Percentiles rank a stretch among this genome's conserved stretches.
phyloP scores from a whole-genome alignment of 2,329 filamentous ascomycete species.

The Phaeosphaeriaceae sp. region DNA sequence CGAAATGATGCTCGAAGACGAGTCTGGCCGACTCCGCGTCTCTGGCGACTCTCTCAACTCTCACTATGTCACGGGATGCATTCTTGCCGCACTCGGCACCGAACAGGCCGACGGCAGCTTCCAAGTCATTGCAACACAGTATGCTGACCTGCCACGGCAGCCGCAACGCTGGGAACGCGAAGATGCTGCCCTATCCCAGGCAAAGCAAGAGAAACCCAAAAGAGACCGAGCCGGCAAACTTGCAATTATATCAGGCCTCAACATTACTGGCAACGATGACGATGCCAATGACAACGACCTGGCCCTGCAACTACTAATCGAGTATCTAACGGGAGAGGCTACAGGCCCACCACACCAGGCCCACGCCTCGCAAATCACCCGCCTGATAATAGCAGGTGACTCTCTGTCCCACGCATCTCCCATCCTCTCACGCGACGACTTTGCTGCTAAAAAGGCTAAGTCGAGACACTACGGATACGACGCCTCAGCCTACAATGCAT shows the following conservation, averaged over 20 bases:
- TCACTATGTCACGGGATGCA: slow-evolving; percentile 86
- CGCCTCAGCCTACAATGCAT: slow-evolving; percentile 81
- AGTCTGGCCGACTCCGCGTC: slow-evolving; percentile 85
- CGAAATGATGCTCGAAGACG: slow-evolving; percentile 88
- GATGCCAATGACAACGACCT: slow-evolving; percentile 78
- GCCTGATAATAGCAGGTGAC: slow-evolving; percentile 90
- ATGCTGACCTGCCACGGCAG: slow-evolving; percentile 85
- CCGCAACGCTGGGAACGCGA: slow-evolving; percentile 78
- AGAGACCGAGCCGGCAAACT: slow-evolving; percentile 68
- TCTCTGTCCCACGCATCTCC: slow-evolving; percentile 67
- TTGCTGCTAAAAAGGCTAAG: slow-evolving; percentile 55
- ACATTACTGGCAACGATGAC: slow-evolving; percentile 77
- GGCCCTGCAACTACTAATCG: slow-evolving; percentile 76
- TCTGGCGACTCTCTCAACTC: slow-evolving; percentile 72
- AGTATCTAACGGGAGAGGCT: slow-evolving; percentile 87
- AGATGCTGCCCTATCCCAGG: slow-evolving; percentile 50
- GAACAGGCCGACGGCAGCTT: slow-evolving; percentile 93
- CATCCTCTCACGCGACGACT: slow-evolving; percentile 55
- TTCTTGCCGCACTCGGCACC: slow-evolving; percentile 92
- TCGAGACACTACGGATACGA: slow-evolving; percentile 95
- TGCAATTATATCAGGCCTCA: slow-evolving; percentile 86
- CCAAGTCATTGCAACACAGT: slow-evolving; percentile 86
- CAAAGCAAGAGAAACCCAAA: slow-evolving; percentile 47
- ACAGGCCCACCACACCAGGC: slow-evolving; percentile 66
- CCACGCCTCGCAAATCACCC: slow-evolving; percentile 71